Conservation (phyloP, 495 filamentous ascomycete genomes). For the Lindgomyces ingoldianus region DNA sequence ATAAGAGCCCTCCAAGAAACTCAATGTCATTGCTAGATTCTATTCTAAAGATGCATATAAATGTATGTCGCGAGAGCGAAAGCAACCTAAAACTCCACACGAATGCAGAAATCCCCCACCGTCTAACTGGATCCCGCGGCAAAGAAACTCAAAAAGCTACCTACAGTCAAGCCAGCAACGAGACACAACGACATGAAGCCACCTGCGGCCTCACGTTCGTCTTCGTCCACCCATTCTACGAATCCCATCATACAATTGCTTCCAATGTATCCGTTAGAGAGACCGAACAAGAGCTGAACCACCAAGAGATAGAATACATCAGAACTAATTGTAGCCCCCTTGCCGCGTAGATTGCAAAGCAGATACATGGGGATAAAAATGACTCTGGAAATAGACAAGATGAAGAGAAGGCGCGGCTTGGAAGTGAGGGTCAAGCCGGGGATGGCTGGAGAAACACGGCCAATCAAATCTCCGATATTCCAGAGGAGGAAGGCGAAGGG, state of each 20-base stretch:
- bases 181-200: constrained; percentile 92
- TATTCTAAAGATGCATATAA: too few relatives aligned
- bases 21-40: too few relatives aligned
- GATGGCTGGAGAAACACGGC: constrained; percentile 68
- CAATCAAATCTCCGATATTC: constrained; percentile 85
- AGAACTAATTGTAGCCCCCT: constrained; percentile 67
- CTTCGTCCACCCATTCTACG: constrained; percentile 70
- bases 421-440: constrained; percentile 61
- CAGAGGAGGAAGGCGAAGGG: constrained; percentile 89
- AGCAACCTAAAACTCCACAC: too few relatives aligned
- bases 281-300: constrained; percentile 80
- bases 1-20: too few relatives aligned
- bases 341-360: constrained; percentile 79
- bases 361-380: constrained; percentile 82
- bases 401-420: constrained; percentile 64
- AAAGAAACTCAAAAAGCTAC: constrained; percentile 86
- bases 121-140: too few relatives aligned
- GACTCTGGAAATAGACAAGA: constrained; percentile 61
- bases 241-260: constrained; percentile 90
- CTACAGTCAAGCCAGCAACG: constrained; percentile 76
- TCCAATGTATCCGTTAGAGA: constrained; percentile 82
- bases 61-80: too few relatives aligned
- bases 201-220: constrained; percentile 83
- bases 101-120: too few relatives aligned
- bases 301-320: constrained; percentile 86